Conservation (phyloP, 768 basidiomycete genomes). For the Suillus tomentosus region DNA sequence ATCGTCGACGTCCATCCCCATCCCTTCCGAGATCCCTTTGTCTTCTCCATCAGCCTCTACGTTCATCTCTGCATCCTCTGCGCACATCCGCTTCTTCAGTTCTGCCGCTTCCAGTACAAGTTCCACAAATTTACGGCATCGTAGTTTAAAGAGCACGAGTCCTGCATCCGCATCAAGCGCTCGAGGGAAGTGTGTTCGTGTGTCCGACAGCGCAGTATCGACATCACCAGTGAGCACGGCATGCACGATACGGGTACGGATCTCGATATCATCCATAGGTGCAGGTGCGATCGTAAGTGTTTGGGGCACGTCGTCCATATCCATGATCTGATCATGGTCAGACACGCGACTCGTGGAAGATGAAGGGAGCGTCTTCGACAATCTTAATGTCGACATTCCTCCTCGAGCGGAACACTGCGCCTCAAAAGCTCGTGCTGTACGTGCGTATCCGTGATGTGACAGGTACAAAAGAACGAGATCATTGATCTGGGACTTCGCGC, state of each 20-base stretch:
- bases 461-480: constrained; percentile 80
- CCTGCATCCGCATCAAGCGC: constrained; percentile 70
- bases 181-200: constrained; percentile 55
- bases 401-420: constrained; percentile 42
- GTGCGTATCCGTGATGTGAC: constrained; percentile 81
- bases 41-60: constrained; percentile 37
- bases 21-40: constrained; percentile 40
- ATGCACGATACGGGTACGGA: constrained; percentile 70
- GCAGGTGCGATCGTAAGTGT: constrained; percentile 21
- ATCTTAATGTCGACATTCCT: constrained; percentile 13
- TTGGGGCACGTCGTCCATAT: constrained; percentile 42
- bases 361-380: constrained; percentile 12
- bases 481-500: constrained; percentile 61
- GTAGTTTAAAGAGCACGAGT: constrained; percentile 77
- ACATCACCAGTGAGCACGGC: constrained; percentile 71
- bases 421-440: constrained; percentile 68
- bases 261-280: constrained; percentile 57
- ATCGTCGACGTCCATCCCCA: constrained; percentile 61
- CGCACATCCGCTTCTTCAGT: constrained; percentile 62
- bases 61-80: constrained; percentile 37
- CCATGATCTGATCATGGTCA: constrained; percentile 45
- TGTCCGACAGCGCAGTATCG: constrained; percentile 63
- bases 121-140: constrained; percentile 86
- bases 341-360: constrained; percentile 14
- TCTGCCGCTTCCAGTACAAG: constrained; percentile 72